phyloP scores from a whole-genome alignment of 805 yeast species.

The Wickerhamiella qilinensis region DNA sequence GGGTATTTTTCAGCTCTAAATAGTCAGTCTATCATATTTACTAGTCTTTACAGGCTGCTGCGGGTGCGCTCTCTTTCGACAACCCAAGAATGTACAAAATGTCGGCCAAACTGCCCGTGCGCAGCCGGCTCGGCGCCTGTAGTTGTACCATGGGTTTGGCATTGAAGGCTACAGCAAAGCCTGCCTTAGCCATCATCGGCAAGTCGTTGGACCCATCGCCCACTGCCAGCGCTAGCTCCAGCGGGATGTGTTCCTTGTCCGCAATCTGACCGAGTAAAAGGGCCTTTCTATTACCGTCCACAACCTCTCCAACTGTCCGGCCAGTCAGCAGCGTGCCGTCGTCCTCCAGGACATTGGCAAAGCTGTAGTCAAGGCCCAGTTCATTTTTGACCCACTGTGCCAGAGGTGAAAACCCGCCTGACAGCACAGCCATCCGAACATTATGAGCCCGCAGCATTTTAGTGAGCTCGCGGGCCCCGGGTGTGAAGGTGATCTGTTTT shows the following conservation, averaged over 20 bases:
- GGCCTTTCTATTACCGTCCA: conserved; percentile 76
- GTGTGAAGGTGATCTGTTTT: conserved; percentile 53
- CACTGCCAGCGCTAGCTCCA: conserved; percentile 51
- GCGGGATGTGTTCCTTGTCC: conserved; percentile 16
- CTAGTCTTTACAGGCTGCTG: neutral
- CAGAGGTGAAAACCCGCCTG: conserved; percentile 89
- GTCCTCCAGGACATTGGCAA: conserved; percentile 50
- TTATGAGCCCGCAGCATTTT: conserved; percentile 44
- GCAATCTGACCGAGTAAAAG: conserved; percentile 39
- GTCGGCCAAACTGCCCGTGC: conserved; percentile 57
- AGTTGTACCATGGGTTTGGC: conserved; percentile 88
- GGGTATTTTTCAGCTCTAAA: neutral
- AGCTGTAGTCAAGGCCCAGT: conserved; percentile 70
- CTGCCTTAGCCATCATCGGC: conserved; percentile 81
- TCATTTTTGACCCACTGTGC: conserved; percentile 57
- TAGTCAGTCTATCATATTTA: neutral
- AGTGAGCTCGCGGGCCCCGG: conserved; percentile 67
- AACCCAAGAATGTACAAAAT: conserved; percentile 63
- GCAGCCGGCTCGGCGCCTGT: conserved; percentile 68
- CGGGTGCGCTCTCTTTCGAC: too few species aligned
- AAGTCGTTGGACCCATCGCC: conserved; percentile 98
- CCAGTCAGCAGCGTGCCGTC: conserved; percentile 49
- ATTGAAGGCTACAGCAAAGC: conserved; percentile 92
- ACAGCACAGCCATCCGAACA: conserved; percentile 64
- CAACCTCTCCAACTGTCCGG: conserved; percentile 59